phyloP scores from a whole-genome alignment of 192 early-diverging fungal genomes.

The Backusella australiensis region DNA sequence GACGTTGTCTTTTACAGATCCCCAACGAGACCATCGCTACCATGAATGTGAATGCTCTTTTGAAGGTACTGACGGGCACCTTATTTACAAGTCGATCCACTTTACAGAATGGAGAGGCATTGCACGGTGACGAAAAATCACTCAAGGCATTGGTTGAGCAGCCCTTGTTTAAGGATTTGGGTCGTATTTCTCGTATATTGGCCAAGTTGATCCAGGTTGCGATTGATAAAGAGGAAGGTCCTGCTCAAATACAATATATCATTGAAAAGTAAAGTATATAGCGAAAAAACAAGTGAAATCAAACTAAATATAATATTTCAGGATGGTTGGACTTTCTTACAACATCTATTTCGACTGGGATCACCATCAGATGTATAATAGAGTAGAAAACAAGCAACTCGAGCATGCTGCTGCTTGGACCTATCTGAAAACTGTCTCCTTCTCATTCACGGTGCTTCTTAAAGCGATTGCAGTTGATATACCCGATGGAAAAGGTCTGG shows the following conservation, averaged over 20 bases:
- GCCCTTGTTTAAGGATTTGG: slow-evolving; percentile 33
- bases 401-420: slow-evolving; percentile 32
- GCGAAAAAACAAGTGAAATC: background rate
- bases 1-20: slow-evolving; percentile 25
- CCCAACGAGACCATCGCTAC: background rate
- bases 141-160: background rate
- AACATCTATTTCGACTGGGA: slow-evolving; percentile 29
- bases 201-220: slow-evolving; percentile 19
- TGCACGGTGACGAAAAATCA: background rate
- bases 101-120: slow-evolving; percentile 18
- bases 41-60: background rate
- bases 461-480: slow-evolving; percentile 36
- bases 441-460: slow-evolving; percentile 50
- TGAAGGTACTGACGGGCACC: background rate
- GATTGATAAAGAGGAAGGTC: background rate
- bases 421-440: slow-evolving; percentile 47
- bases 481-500: slow-evolving; percentile 16
- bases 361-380: background rate
- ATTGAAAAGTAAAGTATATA: slow-evolving; percentile 1
- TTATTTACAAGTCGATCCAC: slow-evolving; percentile 22
- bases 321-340: slow-evolving; percentile 12
- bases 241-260: background rate
- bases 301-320: background rate
- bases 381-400: slow-evolving; percentile 2
- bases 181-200: slow-evolving; percentile 28